A percentile compares a stretch with the other conserved stretches of the same genome.
These are phyloP conservation scores for Trametes cinnabarina DNA, from an alignment of 768 basidiomycete genomes.

Conservation along the genomic window DNA sequence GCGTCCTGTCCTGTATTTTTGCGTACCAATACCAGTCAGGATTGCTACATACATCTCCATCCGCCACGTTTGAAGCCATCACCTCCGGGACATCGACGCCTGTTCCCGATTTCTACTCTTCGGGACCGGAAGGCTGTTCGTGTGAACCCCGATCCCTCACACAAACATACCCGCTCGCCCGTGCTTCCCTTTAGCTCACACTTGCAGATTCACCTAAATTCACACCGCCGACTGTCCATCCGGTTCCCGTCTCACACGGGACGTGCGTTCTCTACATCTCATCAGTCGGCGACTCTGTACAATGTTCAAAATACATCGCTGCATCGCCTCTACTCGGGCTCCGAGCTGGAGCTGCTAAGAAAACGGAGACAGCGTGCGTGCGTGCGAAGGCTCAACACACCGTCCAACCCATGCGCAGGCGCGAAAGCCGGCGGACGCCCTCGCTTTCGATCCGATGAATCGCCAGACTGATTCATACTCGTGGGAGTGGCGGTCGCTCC, in stretches of 20 bases:
- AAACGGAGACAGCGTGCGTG: neutral
- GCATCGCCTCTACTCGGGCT: neutral
- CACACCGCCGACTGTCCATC: neutral
- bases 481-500: conserved; percentile 5
- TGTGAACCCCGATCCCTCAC: conserved; percentile 9
- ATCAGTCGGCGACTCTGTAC: neutral
- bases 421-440: conserved; percentile 3
- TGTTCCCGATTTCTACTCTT: neutral
- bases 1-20: conserved; percentile 17
- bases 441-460: conserved; percentile 11
- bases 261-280: neutral
- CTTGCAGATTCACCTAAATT: neutral
- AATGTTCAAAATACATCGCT: neutral
- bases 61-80: neutral
- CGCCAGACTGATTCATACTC: conserved; percentile 7
- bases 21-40: conserved; percentile 5
- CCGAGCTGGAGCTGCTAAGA: neutral
- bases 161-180: conserved; percentile 2
- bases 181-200: neutral
- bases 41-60: neutral
- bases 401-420: neutral
- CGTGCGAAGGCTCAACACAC: conserved; percentile 2
- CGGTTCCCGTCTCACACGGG: neutral
- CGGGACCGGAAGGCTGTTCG: conserved; percentile 9
- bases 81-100: neutral